Conservation (phyloP, 495 filamentous ascomycete species). For the Friedmanniomyces endolithicus region DNA sequence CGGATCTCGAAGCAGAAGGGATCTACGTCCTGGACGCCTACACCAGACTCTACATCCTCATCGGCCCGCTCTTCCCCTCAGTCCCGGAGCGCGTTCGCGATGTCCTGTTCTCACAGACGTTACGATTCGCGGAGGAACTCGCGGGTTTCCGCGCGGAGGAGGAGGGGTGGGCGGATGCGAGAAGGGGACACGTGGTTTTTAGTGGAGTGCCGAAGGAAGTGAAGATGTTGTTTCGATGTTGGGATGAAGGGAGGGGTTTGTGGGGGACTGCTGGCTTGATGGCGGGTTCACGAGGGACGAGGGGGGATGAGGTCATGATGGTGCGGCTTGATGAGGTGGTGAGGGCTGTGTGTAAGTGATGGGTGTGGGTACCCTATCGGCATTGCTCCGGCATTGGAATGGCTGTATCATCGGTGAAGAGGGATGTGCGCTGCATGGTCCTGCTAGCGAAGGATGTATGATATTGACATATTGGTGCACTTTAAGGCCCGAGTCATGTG, state of each 20-base stretch:
- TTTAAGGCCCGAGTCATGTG: too few relatives aligned
- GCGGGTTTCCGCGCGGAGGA: not conserved
- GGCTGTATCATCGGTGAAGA: not conserved
- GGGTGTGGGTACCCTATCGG: not conserved
- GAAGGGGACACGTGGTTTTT: constrained; percentile 4
- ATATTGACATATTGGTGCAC: too few relatives aligned
- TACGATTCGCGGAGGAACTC: constrained; percentile 11
- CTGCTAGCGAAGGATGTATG: too few relatives aligned
- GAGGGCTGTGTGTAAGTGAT: constrained; percentile 1
- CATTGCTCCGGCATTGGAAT: not conserved
- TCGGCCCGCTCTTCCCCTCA: constrained; percentile 16
- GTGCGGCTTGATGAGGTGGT: constrained; percentile 11
- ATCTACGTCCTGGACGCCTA: constrained; percentile 15
- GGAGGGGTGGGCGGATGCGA: not conserved
- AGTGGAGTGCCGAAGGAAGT: constrained; percentile 5
- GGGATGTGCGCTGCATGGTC: too few relatives aligned
- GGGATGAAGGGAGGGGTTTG: constrained; percentile 13
- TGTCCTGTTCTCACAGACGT: constrained; percentile 5
- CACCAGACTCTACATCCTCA: constrained; percentile 4
- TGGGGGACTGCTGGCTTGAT: constrained; percentile 18
- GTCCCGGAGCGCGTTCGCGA: not conserved
- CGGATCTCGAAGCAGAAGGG: constrained; percentile 14
- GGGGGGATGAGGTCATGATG: not conserved
- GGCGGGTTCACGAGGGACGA: constrained; percentile 9
- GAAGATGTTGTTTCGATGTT: constrained; percentile 14